Evolutionary conservation across 2,329 filamentous ascomycete genomes (phyloP).

Genomic region (Stagonosporopsis chrysanthemi): DNA sequence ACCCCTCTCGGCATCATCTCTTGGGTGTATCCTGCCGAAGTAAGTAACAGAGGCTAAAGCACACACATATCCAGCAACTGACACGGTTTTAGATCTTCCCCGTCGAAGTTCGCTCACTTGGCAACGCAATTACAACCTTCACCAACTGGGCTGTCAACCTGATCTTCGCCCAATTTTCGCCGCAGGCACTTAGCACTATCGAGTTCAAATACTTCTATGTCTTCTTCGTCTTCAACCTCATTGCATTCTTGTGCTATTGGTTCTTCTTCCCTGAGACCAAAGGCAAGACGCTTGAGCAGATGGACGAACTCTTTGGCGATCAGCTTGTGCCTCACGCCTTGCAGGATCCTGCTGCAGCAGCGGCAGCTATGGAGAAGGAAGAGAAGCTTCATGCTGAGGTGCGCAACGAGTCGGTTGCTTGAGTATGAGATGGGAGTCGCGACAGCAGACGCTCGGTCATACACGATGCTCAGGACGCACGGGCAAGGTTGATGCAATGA

Average conservation of each 20-base stretch:
- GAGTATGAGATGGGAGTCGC: background rate
- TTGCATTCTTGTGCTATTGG: constrained; percentile 36
- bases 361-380: constrained; percentile 35
- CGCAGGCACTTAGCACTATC: constrained; percentile 45
- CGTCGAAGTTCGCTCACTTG: constrained; percentile 52
- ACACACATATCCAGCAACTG: background rate
- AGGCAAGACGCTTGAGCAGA: constrained; percentile 39
- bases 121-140: constrained; percentile 55
- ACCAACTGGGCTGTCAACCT: constrained; percentile 58
- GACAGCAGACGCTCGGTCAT: background rate
- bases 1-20: constrained; percentile 56
- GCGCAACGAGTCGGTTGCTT: constrained; percentile 1
- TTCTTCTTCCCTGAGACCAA: constrained; percentile 44
- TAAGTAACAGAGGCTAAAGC: background rate
- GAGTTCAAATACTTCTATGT: constrained; percentile 59
- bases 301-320: constrained; percentile 44
- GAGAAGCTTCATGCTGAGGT: constrained; percentile 18
- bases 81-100: constrained; percentile 50
- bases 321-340: constrained; percentile 49
- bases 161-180: constrained; percentile 60
- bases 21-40: constrained; percentile 58
- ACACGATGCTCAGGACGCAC: background rate
- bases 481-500: background rate
- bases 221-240: constrained; percentile 56
- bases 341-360: constrained; percentile 42